Percentiles rank a stretch among this genome's conserved stretches.
Evolutionary conservation across 1,284 basidiomycete species (phyloP).

Genomic region (Cutaneotrichosporon cutaneum): DNA sequence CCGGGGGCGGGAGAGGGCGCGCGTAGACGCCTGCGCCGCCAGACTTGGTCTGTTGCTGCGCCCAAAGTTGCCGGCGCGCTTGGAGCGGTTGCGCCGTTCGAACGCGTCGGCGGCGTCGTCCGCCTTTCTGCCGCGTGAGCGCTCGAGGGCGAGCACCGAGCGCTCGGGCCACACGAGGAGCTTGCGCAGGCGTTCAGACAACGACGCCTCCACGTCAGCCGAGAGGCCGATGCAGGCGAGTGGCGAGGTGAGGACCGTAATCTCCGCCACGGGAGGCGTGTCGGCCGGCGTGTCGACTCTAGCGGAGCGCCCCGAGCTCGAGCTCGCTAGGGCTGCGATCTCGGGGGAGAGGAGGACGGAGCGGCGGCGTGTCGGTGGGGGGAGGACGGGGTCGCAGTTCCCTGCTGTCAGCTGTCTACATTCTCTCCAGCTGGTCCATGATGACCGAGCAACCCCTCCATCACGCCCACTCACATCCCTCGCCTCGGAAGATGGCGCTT

Average conservation of each 20-base stretch:
- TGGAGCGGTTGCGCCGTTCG: constrained; percentile 1
- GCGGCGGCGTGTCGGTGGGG: constrained; percentile 26
- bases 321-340: not conserved
- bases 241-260: constrained; percentile 38
- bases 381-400: constrained; percentile 30
- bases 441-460: no score
- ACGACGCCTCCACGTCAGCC: constrained; percentile 26
- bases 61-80: not conserved
- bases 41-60: not conserved
- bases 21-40: not conserved
- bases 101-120: constrained; percentile 3
- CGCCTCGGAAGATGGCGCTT: constrained; percentile 33
- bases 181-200: constrained; percentile 31
- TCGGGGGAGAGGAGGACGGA: constrained; percentile 26
- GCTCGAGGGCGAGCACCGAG: constrained; percentile 13
- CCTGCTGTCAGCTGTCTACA: constrained; percentile 22
- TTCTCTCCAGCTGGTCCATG: not conserved
- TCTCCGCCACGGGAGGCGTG: constrained; percentile 31
- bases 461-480: constrained; percentile 44
- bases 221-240: constrained; percentile 43
- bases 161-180: constrained; percentile 45
- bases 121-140: constrained; percentile 1
- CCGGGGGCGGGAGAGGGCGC: constrained; percentile 13
- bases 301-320: not conserved
- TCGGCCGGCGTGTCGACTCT: not conserved